Evolutionary conservation across 2,329 filamentous ascomycete genomes (phyloP).

Genomic region (Talaromyces sp.): DNA sequence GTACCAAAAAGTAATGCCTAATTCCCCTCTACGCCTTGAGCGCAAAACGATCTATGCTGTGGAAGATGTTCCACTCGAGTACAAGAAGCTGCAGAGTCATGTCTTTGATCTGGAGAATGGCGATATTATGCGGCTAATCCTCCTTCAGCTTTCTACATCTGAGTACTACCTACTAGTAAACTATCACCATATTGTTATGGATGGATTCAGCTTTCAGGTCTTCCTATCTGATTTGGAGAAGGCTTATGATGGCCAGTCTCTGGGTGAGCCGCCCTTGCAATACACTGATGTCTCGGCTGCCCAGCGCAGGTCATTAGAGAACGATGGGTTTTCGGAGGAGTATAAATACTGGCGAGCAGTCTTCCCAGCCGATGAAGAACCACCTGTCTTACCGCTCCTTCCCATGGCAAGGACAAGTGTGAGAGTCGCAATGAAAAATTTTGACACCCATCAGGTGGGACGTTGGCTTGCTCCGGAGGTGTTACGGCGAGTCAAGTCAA

Average conservation of each 20-base stretch:
- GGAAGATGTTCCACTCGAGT: constrained; percentile 21
- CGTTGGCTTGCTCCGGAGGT: too few relatives aligned
- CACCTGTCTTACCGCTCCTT: too few relatives aligned
- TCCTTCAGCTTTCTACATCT: constrained; percentile 36
- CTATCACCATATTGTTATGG: constrained; percentile 28
- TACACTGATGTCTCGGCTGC: constrained; percentile 30
- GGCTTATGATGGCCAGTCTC: constrained; percentile 32
- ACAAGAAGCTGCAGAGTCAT: constrained; percentile 20
- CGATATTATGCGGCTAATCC: constrained; percentile 24
- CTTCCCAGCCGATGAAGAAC: too few relatives aligned
- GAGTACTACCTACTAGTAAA: too few relatives aligned
- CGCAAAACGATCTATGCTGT: constrained; percentile 18
- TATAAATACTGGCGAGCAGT: too few relatives aligned
- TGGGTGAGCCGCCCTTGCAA: constrained; percentile 22
- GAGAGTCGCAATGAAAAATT: too few relatives aligned
- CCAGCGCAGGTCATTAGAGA: too few relatives aligned
- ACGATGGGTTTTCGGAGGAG: too few relatives aligned
- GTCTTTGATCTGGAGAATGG: constrained; percentile 36
- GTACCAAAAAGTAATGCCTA: constrained; percentile 23
- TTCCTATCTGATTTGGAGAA: constrained; percentile 41
- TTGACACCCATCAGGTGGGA: too few relatives aligned
- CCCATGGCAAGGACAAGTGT: too few relatives aligned
- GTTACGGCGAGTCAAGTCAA: too few relatives aligned
- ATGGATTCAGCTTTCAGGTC: constrained; percentile 40
- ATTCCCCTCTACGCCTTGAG: constrained; percentile 25